Base-by-base conservation (phyloP, 1,284 basidiomycete species). In the Ceratobasidium sp. region DNA sequence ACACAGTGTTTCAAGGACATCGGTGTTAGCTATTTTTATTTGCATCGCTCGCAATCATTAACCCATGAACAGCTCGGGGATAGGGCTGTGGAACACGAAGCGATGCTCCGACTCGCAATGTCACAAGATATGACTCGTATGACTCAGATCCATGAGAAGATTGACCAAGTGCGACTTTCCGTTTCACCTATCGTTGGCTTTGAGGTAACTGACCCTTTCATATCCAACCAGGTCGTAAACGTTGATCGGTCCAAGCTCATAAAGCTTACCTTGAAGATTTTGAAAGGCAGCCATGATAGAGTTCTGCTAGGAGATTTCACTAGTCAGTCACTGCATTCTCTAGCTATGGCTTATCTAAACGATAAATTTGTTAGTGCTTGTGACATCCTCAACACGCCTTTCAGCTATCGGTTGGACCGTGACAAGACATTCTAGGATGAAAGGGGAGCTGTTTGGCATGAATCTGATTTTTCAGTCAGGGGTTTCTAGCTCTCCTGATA, bases 401-500 rank as follows among this genome's bases (percentile, higher is more conserved):
- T 30, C 44, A 28, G 59, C 59, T 30, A 62, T 62, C n/a, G 44
- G 44, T 30, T 62, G 59, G 59, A 47, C 28, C 9, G 44, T 35
- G 8, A 18, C 59, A 2, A 62, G 16, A 26, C 28, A 47, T 13
- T 8, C 43, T 13, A 16, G 18, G 4, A 11, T 49, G 1, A 30
- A 47, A 21, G 59, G 21, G 7, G 32, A 47, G 32, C 11, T 62
- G 16, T 32, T 13, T 16, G 44, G 44, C 14, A 30, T 7, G n/a
- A 44, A 47, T 11, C 43, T 62, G 21, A 21, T 11, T 9, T 62
- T 47, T 18, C 23, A 62, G 18, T 43, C 46, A 11, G 41, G 43
- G 13, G 11, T 11, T 38, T 11, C 35, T 5, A 11, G 11, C 6
- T 38, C 35, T 38, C 35, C 35, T 38, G 11, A 38, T 38, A 4